Evolutionary conservation across 2,329 filamentous ascomycete genomes (phyloP).

Genomic region (Rachicladosporium sp.): DNA sequence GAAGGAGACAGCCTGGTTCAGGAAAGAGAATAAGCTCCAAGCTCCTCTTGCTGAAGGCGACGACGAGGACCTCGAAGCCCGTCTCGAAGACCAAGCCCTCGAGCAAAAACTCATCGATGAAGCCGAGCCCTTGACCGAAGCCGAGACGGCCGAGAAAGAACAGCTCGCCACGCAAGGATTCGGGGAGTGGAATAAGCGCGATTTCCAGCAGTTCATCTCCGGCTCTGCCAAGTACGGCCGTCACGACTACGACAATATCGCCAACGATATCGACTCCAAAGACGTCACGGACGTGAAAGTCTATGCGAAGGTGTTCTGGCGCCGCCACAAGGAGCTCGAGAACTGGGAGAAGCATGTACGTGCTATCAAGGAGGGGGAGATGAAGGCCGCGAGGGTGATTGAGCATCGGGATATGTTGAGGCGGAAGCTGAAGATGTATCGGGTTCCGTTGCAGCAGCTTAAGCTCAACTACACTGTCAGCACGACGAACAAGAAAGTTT

Average conservation of each 20-base stretch:
- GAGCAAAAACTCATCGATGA: constrained; percentile 92
- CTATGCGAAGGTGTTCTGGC: constrained; percentile 94
- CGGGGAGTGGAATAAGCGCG: constrained; percentile 86
- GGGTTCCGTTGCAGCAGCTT: constrained; percentile 93
- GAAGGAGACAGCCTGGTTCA: constrained; percentile 87
- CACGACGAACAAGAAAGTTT: constrained; percentile 99
- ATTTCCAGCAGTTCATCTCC: constrained; percentile 97
- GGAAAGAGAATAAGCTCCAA: constrained; percentile 94
- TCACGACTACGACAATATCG: constrained; percentile 71
- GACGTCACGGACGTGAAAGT: constrained; percentile 69
- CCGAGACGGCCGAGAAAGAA: constrained; percentile 79
- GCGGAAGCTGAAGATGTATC: constrained; percentile 92
- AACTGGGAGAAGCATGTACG: constrained; percentile 83
- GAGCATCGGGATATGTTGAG: constrained; percentile 86
- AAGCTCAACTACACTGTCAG: constrained; percentile 99
- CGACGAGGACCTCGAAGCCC: constrained; percentile 73
- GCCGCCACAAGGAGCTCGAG: constrained; percentile 77
- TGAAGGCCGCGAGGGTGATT: constrained; percentile 75
- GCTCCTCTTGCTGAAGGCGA: constrained; percentile 78
- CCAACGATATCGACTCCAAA: constrained; percentile 86
- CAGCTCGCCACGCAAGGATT: constrained; percentile 74
- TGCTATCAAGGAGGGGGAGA: constrained; percentile 85
- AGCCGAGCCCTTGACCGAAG: constrained; percentile 74
- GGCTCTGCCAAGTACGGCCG: constrained; percentile 88
- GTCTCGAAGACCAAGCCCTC: constrained; percentile 73